These are phyloP conservation scores for Gynostemma pentaphyllum DNA, from an alignment of 306 rosid genomes.

Conservation along the genomic window DNA sequence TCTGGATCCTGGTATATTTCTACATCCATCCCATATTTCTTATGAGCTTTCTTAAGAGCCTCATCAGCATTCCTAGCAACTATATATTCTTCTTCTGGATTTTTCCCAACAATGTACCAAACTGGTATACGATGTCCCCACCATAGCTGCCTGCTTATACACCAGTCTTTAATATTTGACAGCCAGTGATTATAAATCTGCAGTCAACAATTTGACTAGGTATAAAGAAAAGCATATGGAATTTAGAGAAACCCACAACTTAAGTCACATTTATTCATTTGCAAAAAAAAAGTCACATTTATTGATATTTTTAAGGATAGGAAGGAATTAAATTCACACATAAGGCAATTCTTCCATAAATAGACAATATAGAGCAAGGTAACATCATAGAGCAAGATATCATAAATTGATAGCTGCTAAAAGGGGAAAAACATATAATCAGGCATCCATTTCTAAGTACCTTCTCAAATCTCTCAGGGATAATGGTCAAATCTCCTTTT, in stretches of 20 bases:
- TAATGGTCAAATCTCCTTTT: conserved; percentile 65
- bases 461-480: conserved; percentile 96
- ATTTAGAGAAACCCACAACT: background rate
- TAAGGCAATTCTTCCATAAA: background rate
- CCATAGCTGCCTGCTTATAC: conserved; percentile 99
- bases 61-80: conserved; percentile 76
- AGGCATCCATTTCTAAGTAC: conserved; percentile 21
- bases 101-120: conserved; percentile 83
- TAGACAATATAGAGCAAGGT: background rate
- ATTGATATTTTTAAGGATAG: background rate
- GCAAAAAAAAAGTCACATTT: background rate
- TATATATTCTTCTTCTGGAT: conserved; percentile 79
- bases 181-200: conserved; percentile 98
- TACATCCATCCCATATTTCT: conserved; percentile 61
- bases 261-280: no score
- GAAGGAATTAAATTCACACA: background rate
- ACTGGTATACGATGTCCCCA: conserved; percentile 99
- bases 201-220: conserved; percentile 11
- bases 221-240: background rate
- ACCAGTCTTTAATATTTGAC: conserved; percentile 94
- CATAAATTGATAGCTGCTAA: background rate
- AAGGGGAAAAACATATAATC: background rate
- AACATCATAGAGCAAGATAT: background rate
- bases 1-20: conserved; percentile 94
- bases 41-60: conserved; percentile 64